Base-by-base conservation (phyloP, 148 eudicot genomes). In the Spergularia marina region DNA sequence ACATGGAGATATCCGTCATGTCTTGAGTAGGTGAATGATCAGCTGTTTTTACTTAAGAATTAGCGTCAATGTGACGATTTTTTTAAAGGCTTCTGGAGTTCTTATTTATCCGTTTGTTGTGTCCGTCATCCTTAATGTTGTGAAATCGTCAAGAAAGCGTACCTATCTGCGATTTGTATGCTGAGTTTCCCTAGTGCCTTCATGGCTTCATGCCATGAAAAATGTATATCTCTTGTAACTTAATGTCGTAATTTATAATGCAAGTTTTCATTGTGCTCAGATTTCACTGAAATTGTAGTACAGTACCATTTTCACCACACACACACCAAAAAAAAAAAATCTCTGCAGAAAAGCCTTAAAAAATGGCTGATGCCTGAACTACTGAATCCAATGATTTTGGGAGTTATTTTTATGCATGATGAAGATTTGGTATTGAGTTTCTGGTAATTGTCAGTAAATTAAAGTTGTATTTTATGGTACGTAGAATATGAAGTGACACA, bases 151-250 rank as follows among this genome's bases (percentile, higher is more conserved):
- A 68, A 67, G 79, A 71, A 58, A 62, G 67, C 70, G 73, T 78
- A 70, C 14, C 52, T 56, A 41, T 66, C 60, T 17, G 74, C 56
- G 23, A 53, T 30, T 41, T 61, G 49, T 75, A 63, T 76, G 78
- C 25, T 49, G 52, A 79, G 60, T 57, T 79, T 10, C 58, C 76
- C 49, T 23, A 39, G 71, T 64, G 76, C 60, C 76, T 78, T 72
- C 51, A 80, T 74, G 81, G 64, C 53, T 67, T 53, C 15, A 74
- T 72, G 82, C 52, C 53, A 53, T 76, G 57, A 72, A 68, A 76
- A 76, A 16, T 86, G 81, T 83, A 77, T 54, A 76, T 81, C 64
- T 72, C 65, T 53, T 74, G 77, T 81, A 83, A 83, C 55, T 74
- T 81, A 51, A 60, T 7, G 30, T 12, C 75, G 40, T 64, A 62